Evolutionary conservation across 179 eudicot species (phyloP).

Genomic region (Actinidia chinensis): DNA sequence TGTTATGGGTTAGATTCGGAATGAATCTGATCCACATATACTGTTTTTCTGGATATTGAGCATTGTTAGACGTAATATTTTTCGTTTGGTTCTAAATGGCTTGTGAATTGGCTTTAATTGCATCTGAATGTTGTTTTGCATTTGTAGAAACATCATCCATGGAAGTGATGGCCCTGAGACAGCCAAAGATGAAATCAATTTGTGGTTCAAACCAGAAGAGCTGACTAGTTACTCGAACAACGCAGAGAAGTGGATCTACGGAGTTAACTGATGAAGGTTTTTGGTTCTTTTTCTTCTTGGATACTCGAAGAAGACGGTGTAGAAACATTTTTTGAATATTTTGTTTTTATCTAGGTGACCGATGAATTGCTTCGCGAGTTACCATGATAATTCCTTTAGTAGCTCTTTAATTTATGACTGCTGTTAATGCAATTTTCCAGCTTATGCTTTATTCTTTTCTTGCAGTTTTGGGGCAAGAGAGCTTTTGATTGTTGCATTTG

Average conservation of each 20-base stretch:
- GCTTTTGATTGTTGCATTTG: too few species aligned
- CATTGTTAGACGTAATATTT: neutral
- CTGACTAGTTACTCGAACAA: conserved; percentile 71
- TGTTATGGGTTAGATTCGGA: too few species aligned
- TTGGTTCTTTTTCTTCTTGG: conserved; percentile 7
- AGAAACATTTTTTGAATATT: conserved; percentile 9
- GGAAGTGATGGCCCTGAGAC: conserved; percentile 99
- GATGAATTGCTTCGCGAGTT: neutral
- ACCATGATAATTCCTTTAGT: neutral
- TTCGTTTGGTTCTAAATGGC: neutral
- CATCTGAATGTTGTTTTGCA: neutral
- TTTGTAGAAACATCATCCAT: conserved; percentile 64
- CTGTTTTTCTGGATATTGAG: too few species aligned
- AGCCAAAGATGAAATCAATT: conserved; percentile 81
- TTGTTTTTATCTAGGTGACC: neutral
- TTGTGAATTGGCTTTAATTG: neutral
- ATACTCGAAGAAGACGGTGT: neutral
- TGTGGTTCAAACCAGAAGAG: conserved; percentile 97
- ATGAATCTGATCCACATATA: too few species aligned
- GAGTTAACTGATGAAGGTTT: conserved; percentile 43
- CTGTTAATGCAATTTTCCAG: neutral
- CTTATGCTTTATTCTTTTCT: neutral
- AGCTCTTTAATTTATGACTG: neutral
- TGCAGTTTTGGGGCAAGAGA: neutral
- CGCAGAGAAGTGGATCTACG: conserved; percentile 91